phyloP scores from a whole-genome alignment of 2,329 filamentous ascomycete genomes.

The Cytospora piceicola region DNA sequence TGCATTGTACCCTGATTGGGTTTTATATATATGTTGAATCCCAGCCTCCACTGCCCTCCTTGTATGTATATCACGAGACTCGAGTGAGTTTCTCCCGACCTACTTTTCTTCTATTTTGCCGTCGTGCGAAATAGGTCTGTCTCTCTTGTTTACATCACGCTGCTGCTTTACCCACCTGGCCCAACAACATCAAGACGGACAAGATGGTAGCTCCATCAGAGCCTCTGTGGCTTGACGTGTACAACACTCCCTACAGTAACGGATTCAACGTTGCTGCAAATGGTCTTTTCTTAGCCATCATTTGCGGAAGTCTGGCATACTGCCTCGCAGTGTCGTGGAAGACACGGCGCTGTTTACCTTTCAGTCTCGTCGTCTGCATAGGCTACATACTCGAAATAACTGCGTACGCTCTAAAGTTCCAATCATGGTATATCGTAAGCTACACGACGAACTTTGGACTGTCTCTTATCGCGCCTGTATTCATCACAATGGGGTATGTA shows the following conservation, averaged over 20 bases:
- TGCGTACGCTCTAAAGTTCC: slow-evolving; percentile 22
- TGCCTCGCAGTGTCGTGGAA: slow-evolving; percentile 24
- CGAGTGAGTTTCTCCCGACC: slow-evolving; percentile 16
- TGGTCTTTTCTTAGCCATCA: slow-evolving; percentile 23
- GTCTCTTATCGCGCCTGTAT: slow-evolving; percentile 37
- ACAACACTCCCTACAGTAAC: slow-evolving; percentile 28
- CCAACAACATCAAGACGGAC: slow-evolving; percentile 5
- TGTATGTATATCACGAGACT: slow-evolving; percentile 8
- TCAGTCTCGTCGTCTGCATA: slow-evolving; percentile 23
- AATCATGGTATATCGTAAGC: slow-evolving; percentile 20
- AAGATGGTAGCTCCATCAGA: slow-evolving; percentile 19
- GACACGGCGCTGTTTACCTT: slow-evolving; percentile 24
- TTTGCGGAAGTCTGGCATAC: slow-evolving; percentile 16
- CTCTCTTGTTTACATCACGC: slow-evolving; percentile 8
- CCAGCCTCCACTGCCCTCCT: slow-evolving; percentile 13
- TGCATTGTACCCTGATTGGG: slow-evolving; percentile 12
- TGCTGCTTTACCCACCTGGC: slow-evolving; percentile 3
- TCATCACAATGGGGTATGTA: slow-evolving; percentile 37
- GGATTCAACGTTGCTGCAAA: slow-evolving; percentile 15
- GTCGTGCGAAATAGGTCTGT: slow-evolving; percentile 2
- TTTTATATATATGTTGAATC: slow-evolving; percentile 17
- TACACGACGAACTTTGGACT: slow-evolving; percentile 25
- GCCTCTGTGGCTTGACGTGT: slow-evolving; percentile 25
- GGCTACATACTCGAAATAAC: slow-evolving; percentile 23
- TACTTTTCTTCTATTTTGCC: slow-evolving; percentile 3